Conservation (phyloP, 2,329 filamentous ascomycete genomes). For the Magnaporthales sp. region DNA sequence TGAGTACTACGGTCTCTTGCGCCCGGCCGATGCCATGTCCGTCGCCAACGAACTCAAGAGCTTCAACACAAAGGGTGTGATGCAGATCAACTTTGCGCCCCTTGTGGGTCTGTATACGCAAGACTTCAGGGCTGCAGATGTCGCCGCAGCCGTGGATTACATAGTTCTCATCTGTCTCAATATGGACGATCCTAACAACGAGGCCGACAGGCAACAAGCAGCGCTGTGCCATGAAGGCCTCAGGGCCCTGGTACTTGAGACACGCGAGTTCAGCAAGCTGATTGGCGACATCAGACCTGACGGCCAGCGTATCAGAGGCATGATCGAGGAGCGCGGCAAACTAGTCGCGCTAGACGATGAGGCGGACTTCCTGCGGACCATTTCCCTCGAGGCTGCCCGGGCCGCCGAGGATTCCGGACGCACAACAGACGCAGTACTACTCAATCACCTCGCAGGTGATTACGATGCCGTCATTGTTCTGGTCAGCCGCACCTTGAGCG, state of each 20-base stretch:
- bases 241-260: slow-evolving; percentile 92
- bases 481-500: slow-evolving; percentile 81
- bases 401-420: slow-evolving; percentile 92
- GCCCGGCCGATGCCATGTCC: slow-evolving; percentile 72
- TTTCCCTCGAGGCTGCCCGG: slow-evolving; percentile 84
- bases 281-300: slow-evolving; percentile 86
- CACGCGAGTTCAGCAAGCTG: slow-evolving; percentile 86
- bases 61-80: slow-evolving; percentile 57
- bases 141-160: slow-evolving; percentile 88
- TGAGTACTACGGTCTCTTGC: slow-evolving; percentile 80
- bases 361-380: slow-evolving; percentile 79
- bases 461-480: slow-evolving; percentile 91
- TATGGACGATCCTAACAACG: slow-evolving; percentile 44
- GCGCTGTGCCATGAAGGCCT: slow-evolving; percentile 85
- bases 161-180: slow-evolving; percentile 88
- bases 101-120: slow-evolving; percentile 93
- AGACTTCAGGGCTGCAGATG: slow-evolving; percentile 87
- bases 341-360: slow-evolving; percentile 75
- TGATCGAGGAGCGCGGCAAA: slow-evolving; percentile 75
- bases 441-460: slow-evolving; percentile 91
- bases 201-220: slow-evolving; percentile 67
- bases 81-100: slow-evolving; percentile 89
- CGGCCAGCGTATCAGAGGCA: slow-evolving; percentile 74
- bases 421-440: slow-evolving; percentile 83
- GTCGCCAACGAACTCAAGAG: slow-evolving; percentile 62